Evolutionary conservation across 2,329 filamentous ascomycete genomes (phyloP), one percentile per base, ranked within the genome.

Genomic region (Pyricularia grisea): DNA sequence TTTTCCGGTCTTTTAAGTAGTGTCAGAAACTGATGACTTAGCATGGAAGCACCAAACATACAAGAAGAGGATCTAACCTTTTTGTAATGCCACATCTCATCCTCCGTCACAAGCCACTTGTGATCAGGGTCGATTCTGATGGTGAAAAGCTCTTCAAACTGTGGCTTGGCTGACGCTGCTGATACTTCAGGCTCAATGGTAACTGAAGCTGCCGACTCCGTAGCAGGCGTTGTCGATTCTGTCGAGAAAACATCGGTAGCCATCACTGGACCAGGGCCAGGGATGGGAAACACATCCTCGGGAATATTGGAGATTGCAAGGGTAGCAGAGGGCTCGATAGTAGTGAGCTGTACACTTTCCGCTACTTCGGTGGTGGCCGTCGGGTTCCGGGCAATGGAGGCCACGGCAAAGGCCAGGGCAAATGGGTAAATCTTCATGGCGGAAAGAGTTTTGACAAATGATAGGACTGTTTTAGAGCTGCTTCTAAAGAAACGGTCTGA

Each of bases 31-130:
- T 6, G 20, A 5, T 3, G 6, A 5, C 17, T 10, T n/a, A 9
- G 42, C 4, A n/a, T 55, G 20, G n/a, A 55, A n/a, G 3, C 6
- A 74, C 55, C 14, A 61, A 7, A 28, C 12, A 64, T 5, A 64
- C 7, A 17, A 28, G 61, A 4, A 12, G 27, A 66, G 71, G 65
- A 25, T 80, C 87, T 70, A 85, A 96, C 93, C 74, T 92, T 85
- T 76, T 91, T 90, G 72, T 98, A 82, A 78, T 90, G 89, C 93
- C 94, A 97, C 80, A 98, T 99, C 81, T 97, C 89, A 42, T 97
- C 92, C 75, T 98, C 94, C 0, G 92, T 96, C 36, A 97, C 90
- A 91, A 92, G 95, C 83, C 86, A 83, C 25, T 90, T 94, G 77
- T 94, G 85, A 69, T 92, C 92, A 3, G 92, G 92, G 20, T 87